Base-by-base conservation (phyloP, 2,329 filamentous ascomycete genomes). In the Ophidiomyces ophidiicola region DNA sequence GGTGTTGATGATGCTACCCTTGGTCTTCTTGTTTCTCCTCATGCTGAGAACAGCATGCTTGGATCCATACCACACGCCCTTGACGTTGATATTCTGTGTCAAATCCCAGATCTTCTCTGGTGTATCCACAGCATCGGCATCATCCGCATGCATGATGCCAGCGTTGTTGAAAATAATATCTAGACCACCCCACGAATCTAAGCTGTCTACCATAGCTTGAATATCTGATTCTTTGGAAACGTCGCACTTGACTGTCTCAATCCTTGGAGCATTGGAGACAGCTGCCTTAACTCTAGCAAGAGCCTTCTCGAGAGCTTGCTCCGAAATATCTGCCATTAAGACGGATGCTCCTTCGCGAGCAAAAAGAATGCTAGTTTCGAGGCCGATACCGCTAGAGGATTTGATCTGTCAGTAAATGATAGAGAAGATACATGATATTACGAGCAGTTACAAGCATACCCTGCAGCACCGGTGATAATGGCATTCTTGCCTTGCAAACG, bases 151-250 rank as follows among this genome's bases (percentile, higher is more conserved):
- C 87, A 94, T 94, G 62, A 94, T 94, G 40, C 87, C 87, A 17
- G 87, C 87, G 60, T 94, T 94, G 76, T 94, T 94, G 77, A 94
- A 94, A 53, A 94, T 83, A 56, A 94, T 70, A 59, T 94, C 87
- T 2, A 90, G 64, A 31, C 87, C 87, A 55, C 87, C 87, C 82
- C 83, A 92, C 42, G 74, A 57, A 61, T 94, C 87, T 42, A 88
- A 66, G 6, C 72, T 64, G 50, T 82, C 80, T 37, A 94, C 70
- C 57, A 82, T 76, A 41, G 77, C 75, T 54, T 85, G 66, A 21
- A 94, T 77, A 41, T 90, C 74, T 44, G 72, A 62, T 60, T 94
- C 87, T 54, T 86, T 87, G 58, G 83, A 86, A 39, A 94, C 87
- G 56, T 94, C 86, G 62, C 76, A 79, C 48, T 72, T 64, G 44